These are phyloP conservation scores for Pyracantha coccinea DNA, from an alignment of 331 rosid genomes.

Conservation along the genomic window DNA sequence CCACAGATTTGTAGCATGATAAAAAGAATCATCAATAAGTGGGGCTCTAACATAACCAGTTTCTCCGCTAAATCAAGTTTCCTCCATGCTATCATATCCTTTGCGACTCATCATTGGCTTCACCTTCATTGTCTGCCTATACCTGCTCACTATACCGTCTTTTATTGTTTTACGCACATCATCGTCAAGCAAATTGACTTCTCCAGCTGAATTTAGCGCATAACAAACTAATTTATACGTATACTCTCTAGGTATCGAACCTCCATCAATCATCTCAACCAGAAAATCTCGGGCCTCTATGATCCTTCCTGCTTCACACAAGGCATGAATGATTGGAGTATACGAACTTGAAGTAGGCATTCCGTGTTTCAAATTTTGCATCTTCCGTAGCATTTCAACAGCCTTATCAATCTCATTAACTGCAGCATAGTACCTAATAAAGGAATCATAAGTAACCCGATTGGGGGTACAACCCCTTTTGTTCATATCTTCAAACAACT, in stretches of 20 bases:
- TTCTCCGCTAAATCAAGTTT: neutral
- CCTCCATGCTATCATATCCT: slow-evolving; percentile 33
- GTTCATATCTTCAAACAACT: slow-evolving; percentile 74
- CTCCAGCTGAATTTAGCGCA: slow-evolving; percentile 31
- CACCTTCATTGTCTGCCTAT: slow-evolving; percentile 30
- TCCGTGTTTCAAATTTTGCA: slow-evolving; percentile 54
- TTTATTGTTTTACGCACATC: slow-evolving; percentile 45
- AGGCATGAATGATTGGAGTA: slow-evolving; percentile 71
- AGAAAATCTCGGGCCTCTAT: slow-evolving; percentile 59
- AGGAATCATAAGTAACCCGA: slow-evolving; percentile 62
- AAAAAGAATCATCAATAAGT: neutral
- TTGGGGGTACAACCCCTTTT: slow-evolving; percentile 60
- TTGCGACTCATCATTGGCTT: slow-evolving; percentile 62
- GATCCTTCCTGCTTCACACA: slow-evolving; percentile 62
- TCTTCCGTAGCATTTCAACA: slow-evolving; percentile 56
- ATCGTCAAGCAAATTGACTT: slow-evolving; percentile 28
- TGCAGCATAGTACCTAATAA: slow-evolving; percentile 66
- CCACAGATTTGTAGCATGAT: neutral
- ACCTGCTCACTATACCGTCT: slow-evolving; percentile 47
- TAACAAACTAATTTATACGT: slow-evolving; percentile 62
- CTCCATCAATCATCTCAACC: slow-evolving; percentile 63
- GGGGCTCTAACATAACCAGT: neutral
- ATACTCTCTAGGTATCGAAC: slow-evolving; percentile 68
- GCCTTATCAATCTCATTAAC: slow-evolving; percentile 81
- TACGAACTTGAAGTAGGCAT: slow-evolving; percentile 56